A percentile compares a stretch with the other conserved stretches of the same genome.
Conservation (phyloP, 2,329 filamentous ascomycete genomes). For the Talaromyces piceae region DNA sequence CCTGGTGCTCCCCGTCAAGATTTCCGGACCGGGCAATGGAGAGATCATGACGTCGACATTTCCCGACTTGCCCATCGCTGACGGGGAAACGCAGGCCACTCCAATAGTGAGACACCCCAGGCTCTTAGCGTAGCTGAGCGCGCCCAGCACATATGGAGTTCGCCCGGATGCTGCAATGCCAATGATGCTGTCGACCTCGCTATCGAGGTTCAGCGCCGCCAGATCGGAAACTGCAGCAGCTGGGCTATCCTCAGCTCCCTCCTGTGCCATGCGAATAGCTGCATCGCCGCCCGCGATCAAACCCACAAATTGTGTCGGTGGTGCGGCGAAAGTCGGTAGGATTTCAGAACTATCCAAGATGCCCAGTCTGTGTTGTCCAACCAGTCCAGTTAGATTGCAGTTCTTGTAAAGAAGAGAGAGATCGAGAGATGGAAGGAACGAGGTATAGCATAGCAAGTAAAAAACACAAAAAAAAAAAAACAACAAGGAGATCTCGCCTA, state of each 20-base stretch:
- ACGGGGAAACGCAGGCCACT: slow-evolving; percentile 32
- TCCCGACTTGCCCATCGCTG: slow-evolving; percentile 21
- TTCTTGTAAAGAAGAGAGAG: too few species aligned
- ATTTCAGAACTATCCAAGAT: slow-evolving; percentile 39
- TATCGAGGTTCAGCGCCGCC: slow-evolving; percentile 20
- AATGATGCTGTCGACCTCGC: slow-evolving; percentile 30
- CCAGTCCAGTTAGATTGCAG: too few species aligned
- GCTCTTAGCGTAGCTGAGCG: slow-evolving; percentile 28
- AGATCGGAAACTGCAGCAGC: slow-evolving; percentile 26
- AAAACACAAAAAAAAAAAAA: too few species aligned
- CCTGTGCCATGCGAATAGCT: slow-evolving; percentile 34
- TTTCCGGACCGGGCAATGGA: slow-evolving; percentile 37
- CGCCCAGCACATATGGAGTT: slow-evolving; percentile 37
- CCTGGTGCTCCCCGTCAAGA: slow-evolving; percentile 41
- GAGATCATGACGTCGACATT: slow-evolving; percentile 28
- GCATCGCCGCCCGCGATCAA: slow-evolving; percentile 38
- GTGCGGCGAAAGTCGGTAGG: slow-evolving; percentile 35
- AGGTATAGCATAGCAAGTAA: too few species aligned
- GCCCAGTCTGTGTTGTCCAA: too few species aligned
- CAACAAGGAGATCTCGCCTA: too few species aligned
- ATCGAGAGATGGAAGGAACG: too few species aligned
- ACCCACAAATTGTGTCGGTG: slow-evolving; percentile 33
- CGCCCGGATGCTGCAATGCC: slow-evolving; percentile 39
- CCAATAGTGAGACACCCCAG: slow-evolving; percentile 33
- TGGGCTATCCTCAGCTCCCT: slow-evolving; percentile 36